These are phyloP conservation scores for Rhizopus delemar DNA, from an alignment of 371 early-diverging fungal species.

Conservation along the genomic window DNA sequence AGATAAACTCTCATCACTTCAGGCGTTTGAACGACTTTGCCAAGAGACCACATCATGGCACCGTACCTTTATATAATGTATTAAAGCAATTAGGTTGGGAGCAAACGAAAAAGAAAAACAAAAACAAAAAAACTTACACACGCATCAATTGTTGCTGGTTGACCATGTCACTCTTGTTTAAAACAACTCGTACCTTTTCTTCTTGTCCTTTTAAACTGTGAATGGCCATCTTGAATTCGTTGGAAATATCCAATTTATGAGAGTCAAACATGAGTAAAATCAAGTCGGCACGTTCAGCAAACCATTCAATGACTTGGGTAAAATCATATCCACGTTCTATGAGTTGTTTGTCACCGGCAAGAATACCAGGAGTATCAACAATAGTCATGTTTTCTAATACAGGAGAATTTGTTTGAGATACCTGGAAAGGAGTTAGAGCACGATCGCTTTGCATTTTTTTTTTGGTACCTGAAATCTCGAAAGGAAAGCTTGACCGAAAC, in stretches of 20 bases:
- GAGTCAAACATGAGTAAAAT: slow-evolving; percentile 87
- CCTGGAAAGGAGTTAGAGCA: slow-evolving; percentile 24
- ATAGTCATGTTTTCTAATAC: slow-evolving; percentile 80
- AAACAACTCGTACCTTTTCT: slow-evolving; percentile 82
- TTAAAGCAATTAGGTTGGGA: no score
- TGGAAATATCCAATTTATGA: slow-evolving; percentile 87
- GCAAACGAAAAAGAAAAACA: no score
- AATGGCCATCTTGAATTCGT: slow-evolving; percentile 87
- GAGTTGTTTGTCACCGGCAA: slow-evolving; percentile 85
- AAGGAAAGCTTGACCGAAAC: slow-evolving; percentile 81
- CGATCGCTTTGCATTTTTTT: no score
- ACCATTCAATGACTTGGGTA: slow-evolving; percentile 81
- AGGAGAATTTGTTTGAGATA: slow-evolving; percentile 76
- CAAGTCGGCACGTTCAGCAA: slow-evolving; percentile 86
- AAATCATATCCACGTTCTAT: slow-evolving; percentile 83
- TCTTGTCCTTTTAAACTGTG: slow-evolving; percentile 78
- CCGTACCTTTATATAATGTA: slow-evolving; percentile 52
- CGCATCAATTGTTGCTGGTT: slow-evolving; percentile 87
- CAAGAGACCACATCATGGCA: slow-evolving; percentile 93
- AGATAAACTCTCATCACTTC: slow-evolving; percentile 89
- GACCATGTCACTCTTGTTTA: slow-evolving; percentile 89
- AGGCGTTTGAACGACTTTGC: slow-evolving; percentile 85
- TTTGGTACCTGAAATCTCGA: slow-evolving; percentile 74
- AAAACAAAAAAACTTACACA: slow-evolving; percentile 43
- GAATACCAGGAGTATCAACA: slow-evolving; percentile 87